Base-by-base conservation (phyloP, 495 filamentous ascomycete genomes). In the Immersiella caudata region DNA sequence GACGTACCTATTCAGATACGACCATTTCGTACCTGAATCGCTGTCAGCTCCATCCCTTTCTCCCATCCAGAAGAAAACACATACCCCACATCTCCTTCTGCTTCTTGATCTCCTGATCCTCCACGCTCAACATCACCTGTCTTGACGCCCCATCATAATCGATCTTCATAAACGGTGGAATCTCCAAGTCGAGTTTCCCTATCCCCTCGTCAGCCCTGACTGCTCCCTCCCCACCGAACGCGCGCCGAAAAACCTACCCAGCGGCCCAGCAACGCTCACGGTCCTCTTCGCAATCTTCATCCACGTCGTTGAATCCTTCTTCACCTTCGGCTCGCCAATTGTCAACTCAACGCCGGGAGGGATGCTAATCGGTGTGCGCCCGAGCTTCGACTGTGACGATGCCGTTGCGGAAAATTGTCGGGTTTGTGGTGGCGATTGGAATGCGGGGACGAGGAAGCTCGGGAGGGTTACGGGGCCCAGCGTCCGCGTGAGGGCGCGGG, bases 51-150 rank as follows among this genome's bases (percentile, higher is more conserved):
- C 24, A 27, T 29, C 24, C 29, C 50, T 14, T 33, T n/a, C 35
- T 35, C 21, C 6, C 35, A 14, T 11, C 22, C 9, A 46, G 25
- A 24, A 11, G n/a, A 18, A 26, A 22, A 55, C 29, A 83, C 91
- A 60, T 84, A 96, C 95, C 95, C 95, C 95, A 99, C 94, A 98
- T 98, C 78, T 91, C 94, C 74, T 92, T 87, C 80, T 99, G 95
- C 60, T 90, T 84, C 73, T 89, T 86, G 25, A 87, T 69, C 6
- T 83, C 71, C 11, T 76, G 72, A 78, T 97, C 85, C 67, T 87
- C 69, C 16, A 97, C 83, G 35, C 82, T 87, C 60, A 99, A 74
- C 9, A 79, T 84, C 11, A 88, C 88, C 73, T 88, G 91, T 51
- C 83, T 79, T 24, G 80, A 73, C 9, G 81, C 77, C 40, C 81